Evolutionary conservation across 2,329 filamentous ascomycete genomes (phyloP).

Genomic region (Ascosphaera apis): DNA sequence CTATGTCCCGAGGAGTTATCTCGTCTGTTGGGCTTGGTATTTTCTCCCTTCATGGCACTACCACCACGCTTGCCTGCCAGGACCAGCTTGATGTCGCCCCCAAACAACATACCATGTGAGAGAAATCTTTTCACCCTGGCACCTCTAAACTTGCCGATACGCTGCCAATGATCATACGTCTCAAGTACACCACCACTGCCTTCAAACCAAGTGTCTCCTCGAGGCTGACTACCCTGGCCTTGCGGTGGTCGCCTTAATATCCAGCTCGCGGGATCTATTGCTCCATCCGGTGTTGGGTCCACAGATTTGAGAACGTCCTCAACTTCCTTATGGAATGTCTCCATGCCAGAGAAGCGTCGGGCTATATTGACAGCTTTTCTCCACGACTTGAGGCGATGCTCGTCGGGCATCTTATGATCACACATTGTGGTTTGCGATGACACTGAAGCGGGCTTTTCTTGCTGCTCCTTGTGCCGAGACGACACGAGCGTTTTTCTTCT

Average conservation of each 20-base stretch:
- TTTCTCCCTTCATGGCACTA: background rate
- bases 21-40: background rate
- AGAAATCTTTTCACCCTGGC: background rate
- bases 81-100: background rate
- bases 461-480: too few species aligned
- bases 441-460: too few species aligned
- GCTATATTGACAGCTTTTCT: conserved; percentile 15
- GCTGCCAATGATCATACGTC: conserved; percentile 17
- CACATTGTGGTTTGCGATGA: too few species aligned
- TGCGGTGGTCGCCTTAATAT: conserved; percentile 19
- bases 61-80: too few species aligned
- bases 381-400: conserved; percentile 17
- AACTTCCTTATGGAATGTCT: conserved; percentile 10
- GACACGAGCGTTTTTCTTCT: too few species aligned
- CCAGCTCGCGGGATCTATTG: conserved; percentile 19
- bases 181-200: conserved; percentile 19
- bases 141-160: background rate
- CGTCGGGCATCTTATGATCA: conserved; percentile 3
- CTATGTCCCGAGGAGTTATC: background rate
- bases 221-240: conserved; percentile 10
- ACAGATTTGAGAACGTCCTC: conserved; percentile 15
- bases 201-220: conserved; percentile 13
- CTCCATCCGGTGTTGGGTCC: conserved; percentile 16
- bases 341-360: conserved; percentile 12
- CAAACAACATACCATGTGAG: background rate